phyloP scores from a whole-genome alignment of 2,329 filamentous ascomycete species.

The Cercospora beticola region DNA sequence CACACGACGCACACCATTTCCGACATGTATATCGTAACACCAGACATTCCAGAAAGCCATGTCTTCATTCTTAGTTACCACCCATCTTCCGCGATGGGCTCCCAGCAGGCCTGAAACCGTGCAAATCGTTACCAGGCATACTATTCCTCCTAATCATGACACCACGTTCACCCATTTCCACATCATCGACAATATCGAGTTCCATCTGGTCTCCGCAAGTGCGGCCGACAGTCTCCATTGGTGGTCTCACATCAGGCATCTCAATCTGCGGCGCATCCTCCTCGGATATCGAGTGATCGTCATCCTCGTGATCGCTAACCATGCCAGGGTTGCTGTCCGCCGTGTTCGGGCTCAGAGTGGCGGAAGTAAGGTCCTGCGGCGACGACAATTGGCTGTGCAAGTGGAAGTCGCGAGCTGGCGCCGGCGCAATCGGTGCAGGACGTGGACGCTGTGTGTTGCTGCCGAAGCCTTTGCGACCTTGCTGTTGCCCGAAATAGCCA shows the following conservation, averaged over 20 bases:
- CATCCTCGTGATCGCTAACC: constrained; percentile 53
- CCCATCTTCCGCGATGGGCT: constrained; percentile 28
- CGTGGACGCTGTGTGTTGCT: constrained; percentile 30
- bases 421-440: constrained; percentile 35
- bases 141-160: constrained; percentile 38
- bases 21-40: constrained; percentile 20
- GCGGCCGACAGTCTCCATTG: constrained; percentile 26
- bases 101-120: constrained; percentile 23
- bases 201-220: constrained; percentile 37
- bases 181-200: constrained; percentile 39
- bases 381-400: constrained; percentile 32
- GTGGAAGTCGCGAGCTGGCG: constrained; percentile 17
- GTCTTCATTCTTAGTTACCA: constrained; percentile 17
- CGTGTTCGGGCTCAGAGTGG: constrained; percentile 48
- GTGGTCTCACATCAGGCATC: constrained; percentile 29
- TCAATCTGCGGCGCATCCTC: constrained; percentile 33
- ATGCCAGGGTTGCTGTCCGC: constrained; percentile 52
- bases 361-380: constrained; percentile 28
- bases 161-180: constrained; percentile 35
- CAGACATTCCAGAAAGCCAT: not conserved
- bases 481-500: constrained; percentile 26
- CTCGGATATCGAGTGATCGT: constrained; percentile 41
- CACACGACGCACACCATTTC: not conserved
- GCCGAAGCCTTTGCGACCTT: constrained; percentile 34
- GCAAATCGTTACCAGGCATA: constrained; percentile 31